phyloP scores from a whole-genome alignment of 495 filamentous ascomycete species.

The Rhypophila decipiens region DNA sequence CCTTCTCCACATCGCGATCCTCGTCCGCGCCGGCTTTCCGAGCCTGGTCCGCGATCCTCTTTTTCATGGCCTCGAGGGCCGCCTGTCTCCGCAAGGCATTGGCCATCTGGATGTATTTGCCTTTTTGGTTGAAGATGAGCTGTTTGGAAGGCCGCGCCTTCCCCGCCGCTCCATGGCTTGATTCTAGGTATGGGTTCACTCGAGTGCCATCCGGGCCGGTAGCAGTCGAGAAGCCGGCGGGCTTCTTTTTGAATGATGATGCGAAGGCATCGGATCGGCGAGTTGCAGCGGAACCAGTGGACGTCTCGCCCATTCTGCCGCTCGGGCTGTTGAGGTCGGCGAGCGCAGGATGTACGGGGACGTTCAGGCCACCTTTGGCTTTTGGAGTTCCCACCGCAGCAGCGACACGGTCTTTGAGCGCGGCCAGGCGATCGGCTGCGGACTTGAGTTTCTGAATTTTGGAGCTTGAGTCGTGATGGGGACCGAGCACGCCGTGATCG shows the following conservation, averaged over 20 bases:
- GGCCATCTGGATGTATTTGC: constrained; percentile 92
- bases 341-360: constrained; percentile 84
- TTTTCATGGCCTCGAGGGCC: constrained; percentile 88
- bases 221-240: constrained; percentile 26
- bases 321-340: constrained; percentile 62
- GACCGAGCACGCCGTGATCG: constrained; percentile 41
- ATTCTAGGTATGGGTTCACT: constrained; percentile 84
- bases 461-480: constrained; percentile 44
- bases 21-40: constrained; percentile 87
- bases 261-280: constrained; percentile 20
- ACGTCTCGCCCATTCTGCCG: constrained; percentile 41
- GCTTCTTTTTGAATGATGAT: constrained; percentile 19
- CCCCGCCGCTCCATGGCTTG: constrained; percentile 55
- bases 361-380: constrained; percentile 71
- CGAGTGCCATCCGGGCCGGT: constrained; percentile 31
- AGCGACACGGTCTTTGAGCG: constrained; percentile 78
- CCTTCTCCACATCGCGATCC: constrained; percentile 81
- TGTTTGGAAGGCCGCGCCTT: constrained; percentile 62
- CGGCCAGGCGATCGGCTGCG: constrained; percentile 49
- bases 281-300: constrained; percentile 10
- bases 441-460: constrained; percentile 47
- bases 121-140: constrained; percentile 89
- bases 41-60: constrained; percentile 76
- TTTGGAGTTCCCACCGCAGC: constrained; percentile 60
- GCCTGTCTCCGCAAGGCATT: constrained; percentile 80